Conservation (phyloP, 345 rosid species). For the Streptanthus diversifolius region DNA sequence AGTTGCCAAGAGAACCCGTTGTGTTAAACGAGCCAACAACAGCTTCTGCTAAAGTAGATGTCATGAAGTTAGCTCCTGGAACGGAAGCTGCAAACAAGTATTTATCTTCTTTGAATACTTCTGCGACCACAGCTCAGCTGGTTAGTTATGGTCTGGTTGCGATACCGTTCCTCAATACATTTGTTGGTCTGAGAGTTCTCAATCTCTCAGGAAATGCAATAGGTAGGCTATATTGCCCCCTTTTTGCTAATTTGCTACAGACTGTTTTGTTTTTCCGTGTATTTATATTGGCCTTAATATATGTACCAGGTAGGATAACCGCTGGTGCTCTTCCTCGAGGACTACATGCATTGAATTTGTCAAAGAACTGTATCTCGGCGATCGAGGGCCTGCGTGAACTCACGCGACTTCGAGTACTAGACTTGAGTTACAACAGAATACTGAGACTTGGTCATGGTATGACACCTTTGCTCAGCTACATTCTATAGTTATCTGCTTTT, state of each 20-base stretch:
- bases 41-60: conserved; percentile 46
- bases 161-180: conserved; percentile 80
- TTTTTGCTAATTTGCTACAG: conserved; percentile 3
- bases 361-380: conserved; percentile 73
- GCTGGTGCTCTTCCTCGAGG: conserved; percentile 96
- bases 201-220: conserved; percentile 87
- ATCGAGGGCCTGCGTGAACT: conserved; percentile 94
- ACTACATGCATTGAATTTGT: conserved; percentile 69
- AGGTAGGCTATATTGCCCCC: conserved; percentile 47
- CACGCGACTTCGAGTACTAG: conserved; percentile 82
- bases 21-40: conserved; percentile 29
- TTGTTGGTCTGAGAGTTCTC: conserved; percentile 68
- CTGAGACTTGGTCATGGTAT: conserved; percentile 91
- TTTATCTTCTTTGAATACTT: conserved; percentile 60
- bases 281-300: conserved; percentile 5
- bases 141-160: conserved; percentile 64
- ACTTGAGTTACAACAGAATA: conserved; percentile 88
- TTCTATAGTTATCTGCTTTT: not conserved
- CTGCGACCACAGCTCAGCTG: conserved; percentile 73
- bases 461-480: conserved; percentile 7
- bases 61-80: conserved; percentile 48
- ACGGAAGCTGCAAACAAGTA: conserved; percentile 79
- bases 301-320: conserved; percentile 60
- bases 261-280: not conserved
- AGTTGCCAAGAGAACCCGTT: conserved; percentile 36